Evolutionary conservation across 257 asterid species (phyloP).

Genomic region (Vinca minor): DNA sequence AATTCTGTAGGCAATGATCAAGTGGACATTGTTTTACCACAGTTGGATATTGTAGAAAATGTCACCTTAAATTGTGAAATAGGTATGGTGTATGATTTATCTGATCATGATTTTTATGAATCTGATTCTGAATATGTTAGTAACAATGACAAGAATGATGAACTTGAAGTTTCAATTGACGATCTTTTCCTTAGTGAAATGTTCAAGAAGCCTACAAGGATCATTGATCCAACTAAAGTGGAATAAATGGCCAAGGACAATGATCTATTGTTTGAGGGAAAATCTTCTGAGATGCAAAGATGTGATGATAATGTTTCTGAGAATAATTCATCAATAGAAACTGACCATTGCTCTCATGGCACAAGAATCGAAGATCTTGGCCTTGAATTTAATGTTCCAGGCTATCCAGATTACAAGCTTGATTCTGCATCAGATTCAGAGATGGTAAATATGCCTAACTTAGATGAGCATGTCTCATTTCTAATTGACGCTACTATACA

Average conservation of each 20-base stretch:
- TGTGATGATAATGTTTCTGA: constrained; percentile 27
- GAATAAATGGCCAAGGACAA: constrained; percentile 13
- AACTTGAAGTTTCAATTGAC: constrained; percentile 17
- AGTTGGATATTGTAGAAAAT: constrained; percentile 11
- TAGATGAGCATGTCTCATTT: constrained; percentile 60
- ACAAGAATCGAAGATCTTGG: constrained; percentile 79
- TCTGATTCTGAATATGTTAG: constrained; percentile 11
- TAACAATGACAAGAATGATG: constrained; percentile 15
- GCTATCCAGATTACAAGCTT: constrained; percentile 71
- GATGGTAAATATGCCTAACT: constrained; percentile 56
- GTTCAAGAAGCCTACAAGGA: constrained; percentile 16
- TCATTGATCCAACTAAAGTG: constrained; percentile 10
- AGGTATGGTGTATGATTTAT: constrained; percentile 5
- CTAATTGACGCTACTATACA: constrained; percentile 59
- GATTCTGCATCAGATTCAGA: constrained; percentile 33
- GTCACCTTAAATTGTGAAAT: constrained; percentile 13
- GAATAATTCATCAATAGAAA: constrained; percentile 23
- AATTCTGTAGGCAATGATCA: neutral
- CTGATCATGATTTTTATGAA: no score
- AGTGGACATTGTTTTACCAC: constrained; percentile 1
- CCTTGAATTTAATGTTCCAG: constrained; percentile 93
- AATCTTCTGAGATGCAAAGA: constrained; percentile 44
- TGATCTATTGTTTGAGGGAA: constrained; percentile 9
- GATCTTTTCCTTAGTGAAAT: constrained; percentile 13
- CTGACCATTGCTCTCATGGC: constrained; percentile 36